phyloP scores from a whole-genome alignment of 495 filamentous ascomycete species.

The Tuber indicum region DNA sequence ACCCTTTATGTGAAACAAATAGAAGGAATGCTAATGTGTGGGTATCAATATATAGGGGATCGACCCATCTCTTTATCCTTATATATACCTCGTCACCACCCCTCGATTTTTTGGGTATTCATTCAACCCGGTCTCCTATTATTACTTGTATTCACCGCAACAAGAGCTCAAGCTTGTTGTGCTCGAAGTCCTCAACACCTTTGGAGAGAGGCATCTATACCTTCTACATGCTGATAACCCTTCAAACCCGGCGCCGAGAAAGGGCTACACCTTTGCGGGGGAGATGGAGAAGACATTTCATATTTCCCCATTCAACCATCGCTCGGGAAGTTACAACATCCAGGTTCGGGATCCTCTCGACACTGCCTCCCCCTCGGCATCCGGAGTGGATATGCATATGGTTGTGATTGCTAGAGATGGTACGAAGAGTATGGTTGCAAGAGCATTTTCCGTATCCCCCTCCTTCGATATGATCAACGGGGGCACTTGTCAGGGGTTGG shows the following conservation, averaged over 20 bases:
- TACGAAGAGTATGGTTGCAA: conserved; percentile 39
- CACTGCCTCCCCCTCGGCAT: conserved; percentile 15
- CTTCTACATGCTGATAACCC: conserved; percentile 46
- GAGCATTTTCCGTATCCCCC: conserved; percentile 36
- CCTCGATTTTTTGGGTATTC: conserved; percentile 63
- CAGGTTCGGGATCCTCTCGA: conserved; percentile 41
- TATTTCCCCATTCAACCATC: conserved; percentile 63
- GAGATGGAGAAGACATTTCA: conserved; percentile 64
- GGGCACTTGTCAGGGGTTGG: conserved; percentile 28
- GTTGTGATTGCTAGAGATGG: conserved; percentile 36
- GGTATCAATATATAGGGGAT: conserved; percentile 22
- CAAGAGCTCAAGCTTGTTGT: conserved; percentile 60
- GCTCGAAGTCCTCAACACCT: conserved; percentile 73
- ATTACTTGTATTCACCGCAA: conserved; percentile 63
- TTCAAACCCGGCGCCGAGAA: conserved; percentile 19
- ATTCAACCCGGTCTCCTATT: conserved; percentile 73
- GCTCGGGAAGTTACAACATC: conserved; percentile 40
- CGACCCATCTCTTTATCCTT: conserved; percentile 44
- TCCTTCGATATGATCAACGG: conserved; percentile 37
- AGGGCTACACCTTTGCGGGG: conserved; percentile 44
- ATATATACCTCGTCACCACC: conserved; percentile 64
- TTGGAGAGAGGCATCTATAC: conserved; percentile 64
- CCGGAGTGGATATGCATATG: conserved; percentile 40
- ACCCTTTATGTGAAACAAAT: not conserved
- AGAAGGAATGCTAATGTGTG: conserved; percentile 20